phyloP scores from a whole-genome alignment of 75 land plant species.

The Selaginella moellendorffii region DNA sequence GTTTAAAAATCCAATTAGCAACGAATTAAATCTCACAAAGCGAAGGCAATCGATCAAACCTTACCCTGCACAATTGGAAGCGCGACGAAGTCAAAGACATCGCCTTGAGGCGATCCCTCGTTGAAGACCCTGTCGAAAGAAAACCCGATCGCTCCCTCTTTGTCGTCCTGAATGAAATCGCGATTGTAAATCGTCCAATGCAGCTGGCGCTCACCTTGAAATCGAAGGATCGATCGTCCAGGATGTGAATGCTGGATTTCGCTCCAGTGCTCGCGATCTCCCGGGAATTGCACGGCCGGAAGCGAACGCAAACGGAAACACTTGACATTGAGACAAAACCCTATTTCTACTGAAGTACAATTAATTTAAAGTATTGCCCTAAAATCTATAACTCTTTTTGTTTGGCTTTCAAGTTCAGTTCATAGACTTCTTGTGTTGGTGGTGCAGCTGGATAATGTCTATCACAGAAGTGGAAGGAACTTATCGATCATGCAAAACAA shows the following conservation, averaged over 20 bases:
- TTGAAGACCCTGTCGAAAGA: constrained; percentile 61
- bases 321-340: too few relatives aligned
- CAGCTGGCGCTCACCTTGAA: constrained; percentile 39
- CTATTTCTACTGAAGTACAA: too few relatives aligned
- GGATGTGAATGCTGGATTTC: constrained; percentile 18
- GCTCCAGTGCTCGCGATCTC: constrained; percentile 25
- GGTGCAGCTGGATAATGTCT: too few relatives aligned
- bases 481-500: too few relatives aligned
- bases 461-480: too few relatives aligned
- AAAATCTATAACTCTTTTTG: too few relatives aligned
- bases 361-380: too few relatives aligned
- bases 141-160: constrained; percentile 46
- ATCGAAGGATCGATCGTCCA: constrained; percentile 37
- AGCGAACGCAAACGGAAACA: constrained; percentile 50
- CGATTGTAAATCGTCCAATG: background rate
- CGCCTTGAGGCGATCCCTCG: constrained; percentile 43
- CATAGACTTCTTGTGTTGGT: too few relatives aligned
- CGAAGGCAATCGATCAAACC: background rate
- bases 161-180: constrained; percentile 33
- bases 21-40: background rate
- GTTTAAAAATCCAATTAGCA: background rate
- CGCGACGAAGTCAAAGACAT: constrained; percentile 59
- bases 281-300: constrained; percentile 42
- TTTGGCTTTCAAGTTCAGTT: too few relatives aligned
- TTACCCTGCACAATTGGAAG: constrained; percentile 56